Base-by-base conservation (phyloP, 2,329 filamentous ascomycete species). In the Pseudogymnoascus sp. region DNA sequence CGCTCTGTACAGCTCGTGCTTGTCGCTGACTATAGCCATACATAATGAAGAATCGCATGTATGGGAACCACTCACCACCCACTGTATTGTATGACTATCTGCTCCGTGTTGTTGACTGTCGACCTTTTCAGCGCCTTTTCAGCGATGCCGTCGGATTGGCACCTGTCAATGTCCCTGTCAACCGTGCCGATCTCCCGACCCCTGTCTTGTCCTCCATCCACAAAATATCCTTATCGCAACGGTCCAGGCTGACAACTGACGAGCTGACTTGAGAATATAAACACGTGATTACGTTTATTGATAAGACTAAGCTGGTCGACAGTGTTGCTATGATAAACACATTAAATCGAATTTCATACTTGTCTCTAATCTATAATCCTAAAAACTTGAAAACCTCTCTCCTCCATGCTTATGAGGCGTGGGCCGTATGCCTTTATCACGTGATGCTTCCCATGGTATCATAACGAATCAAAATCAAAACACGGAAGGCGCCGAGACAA, bases 81-180 rank as follows among this genome's bases (percentile, higher is more conserved):
- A 28, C 23, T 4, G 6, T 28, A 28, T 49, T 49, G 2, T 31
- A 31, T 11, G 28, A 21, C 42, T 16, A 23, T 14, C 18, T 6
- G 12, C 21, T 12, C 1, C 42, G 14, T 25, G 21, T 49, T 28
- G 18, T 2, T 7, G 8, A 28, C 21, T 49, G 12, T 16, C 9
- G 23, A n/a, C 14, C 23, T 9, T 21, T 46, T 23, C 14, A 7
- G 5, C 12, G 6, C 14, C 23, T 9, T 21, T 46, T 23, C 14
- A 7, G 5, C 12, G 6, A 42, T 25, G 4, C 21, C 6, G 12
- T 25, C 12, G 3, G 3, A 31, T 53, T 16, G 28, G 43, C 25
- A 34, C 46, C 46, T 56, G 46, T 56, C 46, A 56, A 34, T 56
- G 43, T 49, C 43, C n/a, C 46, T 18, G 46, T n/a, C 25, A 31